Evolutionary conservation across 805 yeast species (phyloP).

Genomic region (Yarrowia sp.): DNA sequence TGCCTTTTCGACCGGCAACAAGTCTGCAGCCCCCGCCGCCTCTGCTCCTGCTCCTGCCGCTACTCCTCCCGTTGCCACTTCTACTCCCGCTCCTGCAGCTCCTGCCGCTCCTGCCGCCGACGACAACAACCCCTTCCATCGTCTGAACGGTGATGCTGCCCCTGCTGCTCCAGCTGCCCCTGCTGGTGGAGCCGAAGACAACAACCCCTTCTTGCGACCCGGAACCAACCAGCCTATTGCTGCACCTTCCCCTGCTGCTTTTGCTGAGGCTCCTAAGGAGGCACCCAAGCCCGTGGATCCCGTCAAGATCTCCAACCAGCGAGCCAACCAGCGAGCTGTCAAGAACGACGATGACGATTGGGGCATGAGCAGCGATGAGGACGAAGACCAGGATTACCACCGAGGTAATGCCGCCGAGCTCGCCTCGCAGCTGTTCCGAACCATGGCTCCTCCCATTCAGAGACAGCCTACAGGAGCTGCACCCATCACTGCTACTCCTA

Average conservation of each 20-base stretch:
- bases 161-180: conserved; percentile 20
- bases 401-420: conserved; percentile 53
- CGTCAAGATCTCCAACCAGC: conserved; percentile 47
- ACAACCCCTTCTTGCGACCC: conserved; percentile 34
- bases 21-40: conserved; percentile 10
- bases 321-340: conserved; percentile 49
- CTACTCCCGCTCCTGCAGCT: conserved; percentile 40
- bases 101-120: conserved; percentile 38
- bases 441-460: conserved; percentile 50
- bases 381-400: conserved; percentile 49
- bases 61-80: conserved; percentile 24
- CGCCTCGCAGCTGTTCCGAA: conserved; percentile 54
- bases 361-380: conserved; percentile 47
- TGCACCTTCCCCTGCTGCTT: conserved; percentile 40
- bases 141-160: conserved; percentile 32
- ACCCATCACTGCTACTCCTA: conserved; percentile 29
- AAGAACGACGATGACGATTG: conserved; percentile 50
- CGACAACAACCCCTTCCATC: conserved; percentile 44
- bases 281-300: conserved; percentile 42
- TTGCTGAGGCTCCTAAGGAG: conserved; percentile 42
- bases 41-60: conserved; percentile 37
- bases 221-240: conserved; percentile 41
- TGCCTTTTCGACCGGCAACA: conserved; percentile 6
- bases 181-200: conserved; percentile 12
- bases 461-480: conserved; percentile 43